phyloP scores from a whole-genome alignment of 1,284 basidiomycete genomes.

The Apiotrichum porosum region DNA sequence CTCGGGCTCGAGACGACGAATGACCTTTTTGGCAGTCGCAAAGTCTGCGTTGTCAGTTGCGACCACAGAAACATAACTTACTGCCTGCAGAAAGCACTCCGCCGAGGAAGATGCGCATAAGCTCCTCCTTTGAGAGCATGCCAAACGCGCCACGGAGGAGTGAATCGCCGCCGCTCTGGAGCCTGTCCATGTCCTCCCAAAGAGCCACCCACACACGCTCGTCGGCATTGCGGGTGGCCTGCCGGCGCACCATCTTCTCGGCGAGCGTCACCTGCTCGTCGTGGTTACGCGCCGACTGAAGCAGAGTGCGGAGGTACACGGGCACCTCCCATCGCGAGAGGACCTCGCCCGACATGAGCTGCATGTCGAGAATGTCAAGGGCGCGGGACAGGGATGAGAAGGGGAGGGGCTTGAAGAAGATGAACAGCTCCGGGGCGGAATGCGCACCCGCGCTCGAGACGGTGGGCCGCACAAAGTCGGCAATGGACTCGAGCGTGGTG shows the following conservation, averaged over 20 bases:
- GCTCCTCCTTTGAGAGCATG: conserved; percentile 62
- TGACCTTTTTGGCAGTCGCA: conserved; percentile 63
- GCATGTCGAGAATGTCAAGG: conserved; percentile 84
- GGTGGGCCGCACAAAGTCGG: conserved; percentile 69
- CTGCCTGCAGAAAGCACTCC: conserved; percentile 79
- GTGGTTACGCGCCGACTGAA: conserved; percentile 65
- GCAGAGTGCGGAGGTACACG: conserved; percentile 74
- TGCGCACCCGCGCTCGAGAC: conserved; percentile 56
- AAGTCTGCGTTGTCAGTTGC: conserved; percentile 60
- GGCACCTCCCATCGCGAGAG: conserved; percentile 78
- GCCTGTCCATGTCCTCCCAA: conserved; percentile 80
- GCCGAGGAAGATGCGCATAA: conserved; percentile 71
- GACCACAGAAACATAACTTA: conserved; percentile 53
- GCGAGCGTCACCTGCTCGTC: conserved; percentile 77
- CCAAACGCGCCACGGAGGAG: conserved; percentile 69
- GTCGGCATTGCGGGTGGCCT: conserved; percentile 50
- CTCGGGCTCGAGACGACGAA: conserved; percentile 56
- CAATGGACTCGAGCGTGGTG: conserved; percentile 71
- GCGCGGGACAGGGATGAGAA: conserved; percentile 67
- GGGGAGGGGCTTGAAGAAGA: conserved; percentile 76
- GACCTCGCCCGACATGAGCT: conserved; percentile 88
- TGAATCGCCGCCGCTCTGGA: conserved; percentile 60
- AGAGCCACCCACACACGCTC: conserved; percentile 76
- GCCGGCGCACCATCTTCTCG: conserved; percentile 73
- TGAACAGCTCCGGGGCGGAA: conserved; percentile 63